Conservation (phyloP, 805 yeast genomes). For the Ogataea thermomethanolica region DNA sequence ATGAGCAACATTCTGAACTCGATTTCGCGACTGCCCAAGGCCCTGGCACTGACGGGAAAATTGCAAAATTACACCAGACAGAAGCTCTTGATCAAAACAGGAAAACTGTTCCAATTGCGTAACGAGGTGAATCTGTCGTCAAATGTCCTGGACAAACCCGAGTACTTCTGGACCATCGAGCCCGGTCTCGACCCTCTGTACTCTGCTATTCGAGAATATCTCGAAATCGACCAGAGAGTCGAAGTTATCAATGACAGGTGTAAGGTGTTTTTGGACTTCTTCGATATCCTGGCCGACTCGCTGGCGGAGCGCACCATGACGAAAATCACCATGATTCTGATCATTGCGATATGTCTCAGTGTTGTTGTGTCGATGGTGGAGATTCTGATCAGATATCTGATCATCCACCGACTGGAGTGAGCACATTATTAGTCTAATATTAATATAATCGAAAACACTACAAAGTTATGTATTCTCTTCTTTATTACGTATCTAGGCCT, state of each 20-base stretch:
- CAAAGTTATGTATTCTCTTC: too few species aligned
- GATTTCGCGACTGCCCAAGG: constrained; percentile 85
- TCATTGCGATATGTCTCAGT: constrained; percentile 74
- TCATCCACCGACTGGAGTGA: constrained; percentile 31
- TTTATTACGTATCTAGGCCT: constrained; percentile 27
- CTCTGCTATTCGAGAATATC: constrained; percentile 81
- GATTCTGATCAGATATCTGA: constrained; percentile 54
- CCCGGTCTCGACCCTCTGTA: constrained; percentile 94
- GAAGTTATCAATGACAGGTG: constrained; percentile 92
- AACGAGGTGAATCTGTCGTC: constrained; percentile 93
- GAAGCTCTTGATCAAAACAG: constrained; percentile 83
- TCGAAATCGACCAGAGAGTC: constrained; percentile 93
- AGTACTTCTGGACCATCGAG: constrained; percentile 92
- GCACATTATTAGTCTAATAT: neutral
- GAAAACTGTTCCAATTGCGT: constrained; percentile 81
- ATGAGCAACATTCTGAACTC: constrained; percentile 81
- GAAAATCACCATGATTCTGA: constrained; percentile 85
- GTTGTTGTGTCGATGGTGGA: constrained; percentile 74
- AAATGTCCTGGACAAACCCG: constrained; percentile 91
- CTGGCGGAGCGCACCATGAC: constrained; percentile 92
- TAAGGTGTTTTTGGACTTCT: constrained; percentile 88
- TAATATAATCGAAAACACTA: too few species aligned
- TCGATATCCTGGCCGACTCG: constrained; percentile 89
- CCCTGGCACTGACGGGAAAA: constrained; percentile 85
- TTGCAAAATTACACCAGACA: constrained; percentile 75